phyloP scores from a whole-genome alignment of 345 rosid species.

The Arabidopsis thaliana region TAIR10.1 NC_003076.8:7903001-7903500 shows the following conservation, averaged over 20 bases:
- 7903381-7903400: conserved; percentile 76
- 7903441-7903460: conserved; percentile 73
- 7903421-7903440: conserved; percentile 85
- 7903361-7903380: conserved; percentile 66
- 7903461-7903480: conserved; percentile 57
- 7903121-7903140: conserved; percentile 34
- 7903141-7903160: conserved; percentile 33
- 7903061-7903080: background rate
- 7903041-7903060: conserved; percentile 7
- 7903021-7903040: background rate
- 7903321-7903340: conserved; percentile 86
- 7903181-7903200: conserved; percentile 15
- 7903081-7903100: conserved; percentile 10
- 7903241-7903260: conserved; percentile 79
- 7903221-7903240: conserved; percentile 42
- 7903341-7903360: conserved; percentile 77
- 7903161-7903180: conserved; percentile 1
- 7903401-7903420: conserved; percentile 72
- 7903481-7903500: conserved; percentile 36
- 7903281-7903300: conserved; percentile 72
- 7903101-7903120: conserved; percentile 32
- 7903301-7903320: conserved; percentile 62
- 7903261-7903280: conserved; percentile 81
- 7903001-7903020: background rate
- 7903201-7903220: conserved; percentile 29